phyloP scores from a whole-genome alignment of 495 filamentous ascomycete species.

The Venustampulla echinocandica region DNA sequence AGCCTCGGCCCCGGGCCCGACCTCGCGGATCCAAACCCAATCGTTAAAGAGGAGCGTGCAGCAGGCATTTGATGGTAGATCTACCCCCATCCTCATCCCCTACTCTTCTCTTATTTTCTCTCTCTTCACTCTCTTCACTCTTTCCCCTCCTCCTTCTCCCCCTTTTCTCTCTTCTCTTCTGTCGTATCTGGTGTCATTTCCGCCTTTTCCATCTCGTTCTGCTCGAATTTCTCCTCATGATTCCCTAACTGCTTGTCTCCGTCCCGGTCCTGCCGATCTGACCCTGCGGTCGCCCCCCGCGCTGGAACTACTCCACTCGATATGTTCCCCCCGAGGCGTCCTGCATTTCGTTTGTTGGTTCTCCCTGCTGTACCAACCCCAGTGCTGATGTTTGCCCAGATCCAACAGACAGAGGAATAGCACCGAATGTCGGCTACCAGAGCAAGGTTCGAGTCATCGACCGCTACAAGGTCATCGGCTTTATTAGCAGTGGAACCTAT shows the following conservation, averaged over 20 bases:
- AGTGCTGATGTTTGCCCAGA: constrained; percentile 30
- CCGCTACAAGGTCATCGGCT: constrained; percentile 90
- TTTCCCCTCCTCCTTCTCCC: too few species aligned
- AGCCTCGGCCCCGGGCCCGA: too few species aligned
- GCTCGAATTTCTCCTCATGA: too few species aligned
- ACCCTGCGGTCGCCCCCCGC: too few species aligned
- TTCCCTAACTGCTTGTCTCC: constrained; percentile 13
- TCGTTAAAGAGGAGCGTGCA: constrained; percentile 65
- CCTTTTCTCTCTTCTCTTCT: too few species aligned
- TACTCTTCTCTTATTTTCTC: constrained; percentile 7
- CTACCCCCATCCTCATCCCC: constrained; percentile 13
- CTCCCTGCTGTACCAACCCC: constrained; percentile 29
- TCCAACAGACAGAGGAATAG: constrained; percentile 35
- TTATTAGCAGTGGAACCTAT: constrained; percentile 99
- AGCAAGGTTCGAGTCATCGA: constrained; percentile 86
- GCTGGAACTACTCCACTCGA: neutral
- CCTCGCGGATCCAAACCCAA: constrained; percentile 28
- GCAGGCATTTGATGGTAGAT: constrained; percentile 70
- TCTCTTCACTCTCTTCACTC: too few species aligned
- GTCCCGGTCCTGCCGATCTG: neutral
- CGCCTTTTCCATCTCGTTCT: too few species aligned
- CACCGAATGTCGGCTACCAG: constrained; percentile 50
- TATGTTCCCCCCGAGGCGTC: constrained; percentile 22
- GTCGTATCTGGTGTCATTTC: too few species aligned
- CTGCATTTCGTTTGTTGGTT: constrained; percentile 21